phyloP scores from a whole-genome alignment of 176 grass and related monocot genomes.

The Oryza meyeriana region DNA sequence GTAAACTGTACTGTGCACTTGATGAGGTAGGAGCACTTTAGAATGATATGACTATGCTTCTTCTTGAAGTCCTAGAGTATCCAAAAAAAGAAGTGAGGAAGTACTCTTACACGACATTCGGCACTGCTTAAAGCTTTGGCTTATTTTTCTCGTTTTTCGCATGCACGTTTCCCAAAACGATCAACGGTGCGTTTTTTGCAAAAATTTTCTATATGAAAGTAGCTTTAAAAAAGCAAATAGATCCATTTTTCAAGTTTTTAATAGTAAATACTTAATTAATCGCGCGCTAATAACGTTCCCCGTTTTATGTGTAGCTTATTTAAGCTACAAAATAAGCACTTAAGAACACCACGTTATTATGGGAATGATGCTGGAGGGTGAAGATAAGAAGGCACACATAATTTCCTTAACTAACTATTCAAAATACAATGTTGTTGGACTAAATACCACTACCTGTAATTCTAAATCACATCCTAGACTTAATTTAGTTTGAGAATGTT shows the following conservation, averaged over 20 bases:
- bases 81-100: neutral
- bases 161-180: too few relatives aligned
- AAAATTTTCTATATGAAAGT: too few relatives aligned
- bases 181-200: too few relatives aligned
- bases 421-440: neutral
- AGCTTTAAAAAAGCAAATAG: too few relatives aligned
- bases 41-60: neutral
- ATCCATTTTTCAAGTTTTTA: too few relatives aligned
- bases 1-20: neutral
- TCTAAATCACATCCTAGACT: neutral
- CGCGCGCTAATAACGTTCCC: too few relatives aligned
- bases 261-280: too few relatives aligned
- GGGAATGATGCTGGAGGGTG: neutral
- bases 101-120: neutral
- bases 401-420: conserved; percentile 1
- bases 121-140: too few relatives aligned
- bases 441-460: neutral
- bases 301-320: too few relatives aligned
- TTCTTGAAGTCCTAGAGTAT: neutral
- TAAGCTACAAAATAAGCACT: too few relatives aligned
- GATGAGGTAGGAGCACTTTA: neutral
- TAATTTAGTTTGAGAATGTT: neutral
- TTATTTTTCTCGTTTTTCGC: too few relatives aligned
- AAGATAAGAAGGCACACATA: neutral
- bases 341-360: too few relatives aligned